Base-by-base conservation (phyloP, 192 early-diverging fungal genomes). In the Coemansia umbellata region DNA sequence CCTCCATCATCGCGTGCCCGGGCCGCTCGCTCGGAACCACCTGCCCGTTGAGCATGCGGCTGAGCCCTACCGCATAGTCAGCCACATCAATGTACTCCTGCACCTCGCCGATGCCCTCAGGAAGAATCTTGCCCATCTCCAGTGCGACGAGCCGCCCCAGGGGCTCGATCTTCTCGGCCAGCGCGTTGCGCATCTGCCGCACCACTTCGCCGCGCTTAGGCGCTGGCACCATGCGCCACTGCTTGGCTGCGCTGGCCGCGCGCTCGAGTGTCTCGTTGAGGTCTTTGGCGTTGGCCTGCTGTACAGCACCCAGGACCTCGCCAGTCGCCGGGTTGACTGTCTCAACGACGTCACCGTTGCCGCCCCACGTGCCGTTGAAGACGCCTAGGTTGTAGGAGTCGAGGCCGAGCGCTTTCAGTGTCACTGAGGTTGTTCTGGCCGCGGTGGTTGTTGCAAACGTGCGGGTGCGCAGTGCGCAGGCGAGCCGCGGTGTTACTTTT, bases 41-140 rank as follows among this genome's bases (percentile, higher is more conserved):
- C 23, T 80, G 49, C 8, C 94, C 94, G 63, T 84, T 82, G 40
- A 97, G 54, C 61, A 82, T 82, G 14, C 94, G 84, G 31, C 83
- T 83, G 5, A 97, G 79, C 19, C 94, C 94, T 4, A 94, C 69
- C 11, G 94, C 91, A 47, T 87, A 94, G 58, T 97, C 94, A 22
- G 87, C 84, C 45, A 97, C 86, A 66, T 97, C 94, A 55, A 97
- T 85, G 78, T 94, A 97, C 76, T 97, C 94, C 60, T 97, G 94
- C 27, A 97, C 85, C 59, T 97, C 94, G 31, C 94, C 93, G 18
- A 92, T 75, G 22, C 92, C 94, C 69, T 97, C 94, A 11, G 91
- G 82, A 47, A 87, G 51, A 53, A 97, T 94, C 78, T 97, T 97
- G 60, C 94, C 94, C 84, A 97, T 92, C 74, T 97, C 94, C 36